Percentiles rank a stretch among this genome's conserved stretches.
Conservation (phyloP, 23 red algal species). For the Agarophyton chilense region DNA sequence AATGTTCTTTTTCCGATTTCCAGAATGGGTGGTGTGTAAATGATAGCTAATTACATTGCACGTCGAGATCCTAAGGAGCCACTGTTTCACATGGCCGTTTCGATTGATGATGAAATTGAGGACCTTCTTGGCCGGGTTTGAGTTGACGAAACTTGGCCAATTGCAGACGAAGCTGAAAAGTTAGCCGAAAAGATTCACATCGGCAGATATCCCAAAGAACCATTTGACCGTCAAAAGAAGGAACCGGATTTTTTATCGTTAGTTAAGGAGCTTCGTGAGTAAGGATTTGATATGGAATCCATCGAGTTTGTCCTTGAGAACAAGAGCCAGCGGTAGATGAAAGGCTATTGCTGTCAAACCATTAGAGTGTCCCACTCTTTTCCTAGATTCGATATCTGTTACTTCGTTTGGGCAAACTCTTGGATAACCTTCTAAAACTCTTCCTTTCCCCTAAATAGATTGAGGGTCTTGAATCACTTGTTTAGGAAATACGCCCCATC, state of each 20-base stretch:
- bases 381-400: too few relatives aligned
- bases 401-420: slow-evolving; percentile 47
- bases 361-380: too few relatives aligned
- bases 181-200: not conserved
- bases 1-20: slow-evolving; percentile 38
- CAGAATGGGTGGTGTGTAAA: not conserved
- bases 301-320: not conserved
- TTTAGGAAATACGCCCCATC: slow-evolving; percentile 85
- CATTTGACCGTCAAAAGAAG: not conserved
- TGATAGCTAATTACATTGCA: slow-evolving; percentile 27
- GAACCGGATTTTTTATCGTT: too few relatives aligned
- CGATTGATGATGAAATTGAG: not conserved
- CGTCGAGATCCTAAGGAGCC: slow-evolving; percentile 25
- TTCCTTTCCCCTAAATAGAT: slow-evolving; percentile 72
- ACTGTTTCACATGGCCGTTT: slow-evolving; percentile 29
- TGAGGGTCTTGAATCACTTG: slow-evolving; percentile 74
- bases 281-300: slow-evolving; percentile 26
- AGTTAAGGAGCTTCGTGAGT: not conserved
- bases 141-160: not conserved
- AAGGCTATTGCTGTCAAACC: not conserved
- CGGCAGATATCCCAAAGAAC: not conserved
- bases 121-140: not conserved
- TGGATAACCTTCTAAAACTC: slow-evolving; percentile 63
- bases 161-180: not conserved
- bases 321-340: not conserved